Conservation (phyloP, 768 basidiomycete genomes). For the Paxillus rubicundulus region DNA sequence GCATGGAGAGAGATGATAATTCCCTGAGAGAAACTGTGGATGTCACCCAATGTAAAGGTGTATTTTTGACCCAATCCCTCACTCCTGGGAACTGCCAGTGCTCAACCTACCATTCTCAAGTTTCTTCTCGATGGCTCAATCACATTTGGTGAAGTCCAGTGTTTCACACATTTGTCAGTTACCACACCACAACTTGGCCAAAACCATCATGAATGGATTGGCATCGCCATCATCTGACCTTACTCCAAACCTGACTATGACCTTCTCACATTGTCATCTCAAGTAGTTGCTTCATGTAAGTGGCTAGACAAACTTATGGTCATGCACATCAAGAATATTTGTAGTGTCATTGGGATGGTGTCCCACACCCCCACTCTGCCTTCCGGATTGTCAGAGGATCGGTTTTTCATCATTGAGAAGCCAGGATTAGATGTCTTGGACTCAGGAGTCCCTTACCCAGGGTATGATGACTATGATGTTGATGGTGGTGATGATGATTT, state of each 20-base stretch:
- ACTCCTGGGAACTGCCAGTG: neutral
- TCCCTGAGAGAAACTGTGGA: neutral
- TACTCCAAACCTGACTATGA: slow-evolving; percentile 18
- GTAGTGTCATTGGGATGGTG: slow-evolving; percentile 23
- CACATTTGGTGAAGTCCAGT: neutral
- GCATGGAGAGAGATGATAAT: neutral
- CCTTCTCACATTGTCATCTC: slow-evolving; percentile 12
- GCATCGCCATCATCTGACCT: slow-evolving; percentile 19
- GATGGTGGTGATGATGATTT: neutral
- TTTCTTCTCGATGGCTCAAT: neutral
- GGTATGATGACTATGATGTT: neutral
- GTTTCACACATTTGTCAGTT: slow-evolving; percentile 1
- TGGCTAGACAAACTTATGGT: slow-evolving; percentile 19
- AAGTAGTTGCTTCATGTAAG: slow-evolving; percentile 15
- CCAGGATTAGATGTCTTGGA: slow-evolving; percentile 17
- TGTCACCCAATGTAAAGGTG: neutral
- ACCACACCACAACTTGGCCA: slow-evolving; percentile 9
- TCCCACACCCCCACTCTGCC: too few relatives aligned
- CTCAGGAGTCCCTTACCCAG: neutral
- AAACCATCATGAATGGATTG: neutral
- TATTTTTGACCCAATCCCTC: neutral
- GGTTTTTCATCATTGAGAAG: slow-evolving; percentile 25
- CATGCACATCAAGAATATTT: slow-evolving; percentile 10
- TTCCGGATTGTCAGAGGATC: slow-evolving; percentile 1
- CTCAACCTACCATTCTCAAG: neutral